Evolutionary conservation across 2,329 filamentous ascomycete species (phyloP), one percentile per base, ranked within the genome.

Genomic region (Epichloe hybrida): DNA sequence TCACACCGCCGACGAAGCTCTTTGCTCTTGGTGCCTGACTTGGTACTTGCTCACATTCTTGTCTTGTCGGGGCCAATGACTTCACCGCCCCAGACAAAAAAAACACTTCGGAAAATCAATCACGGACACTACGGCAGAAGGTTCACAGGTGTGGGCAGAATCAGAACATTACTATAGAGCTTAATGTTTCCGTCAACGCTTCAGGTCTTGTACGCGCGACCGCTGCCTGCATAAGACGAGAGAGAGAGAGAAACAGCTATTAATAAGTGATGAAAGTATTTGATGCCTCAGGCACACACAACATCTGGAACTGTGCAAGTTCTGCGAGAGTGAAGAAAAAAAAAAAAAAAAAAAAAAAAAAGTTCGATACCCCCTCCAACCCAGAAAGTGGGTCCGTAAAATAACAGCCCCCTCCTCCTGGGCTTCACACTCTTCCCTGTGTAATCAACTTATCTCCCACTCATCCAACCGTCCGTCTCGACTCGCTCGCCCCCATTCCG

Each of bases 321-420:
- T 21, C 15, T 5, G 35, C 13, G 12, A 38, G 6, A 4, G 20
- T 20, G 15, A 23, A n/a, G n/a, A n/a, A n/a, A 0, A 37, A 46
- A 21, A 15, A 50, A 38, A 48, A 27, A 27, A 37, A 21, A 21
- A 50, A 35, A 48, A 27, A 27, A 46, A 21, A 21, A 50, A 35
- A 48, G 27, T 6, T 38, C 23, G 27, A 31, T 50, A 36, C 52
- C 52, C 52, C 52, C 49, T 49, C 52, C 49, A 53, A 53, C 23
- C 12, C 15, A 46, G 35, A 52, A 49, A 49, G 47, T 27, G 47
- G 46, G 42, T 27, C 48, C 38, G 35, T 46, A 53, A 50, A 53
- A 53, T 27, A 50, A 45, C 17, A 50, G 42, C 34, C 49, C 49
- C 52, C 52, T 46, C 34, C 36, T 20, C 38, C 41, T 46, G 39